These are phyloP conservation scores for Vitellaria paradoxa DNA, from an alignment of 179 eudicot genomes.

Conservation along the genomic window DNA sequence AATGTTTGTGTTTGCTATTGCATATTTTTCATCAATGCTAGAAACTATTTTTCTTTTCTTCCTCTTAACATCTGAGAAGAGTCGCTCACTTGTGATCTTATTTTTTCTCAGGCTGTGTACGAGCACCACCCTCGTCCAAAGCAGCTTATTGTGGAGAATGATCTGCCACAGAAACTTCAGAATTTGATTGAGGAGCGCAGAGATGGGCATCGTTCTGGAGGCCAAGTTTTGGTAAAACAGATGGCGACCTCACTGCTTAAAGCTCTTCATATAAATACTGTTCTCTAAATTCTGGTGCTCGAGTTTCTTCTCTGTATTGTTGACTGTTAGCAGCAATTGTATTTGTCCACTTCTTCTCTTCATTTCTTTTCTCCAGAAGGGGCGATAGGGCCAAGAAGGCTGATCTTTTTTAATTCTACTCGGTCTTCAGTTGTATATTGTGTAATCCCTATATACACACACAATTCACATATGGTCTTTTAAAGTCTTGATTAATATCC, in stretches of 20 bases:
- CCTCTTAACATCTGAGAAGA: neutral
- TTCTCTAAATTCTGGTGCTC: constrained; percentile 42
- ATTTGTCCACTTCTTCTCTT: neutral
- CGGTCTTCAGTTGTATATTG: too few species aligned
- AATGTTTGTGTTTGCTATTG: neutral
- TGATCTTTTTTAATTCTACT: too few species aligned
- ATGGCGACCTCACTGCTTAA: constrained; percentile 98
- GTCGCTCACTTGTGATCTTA: neutral
- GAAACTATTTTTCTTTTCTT: neutral
- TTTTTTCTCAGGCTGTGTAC: constrained; percentile 73
- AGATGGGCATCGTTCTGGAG: constrained; percentile 97
- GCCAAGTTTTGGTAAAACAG: constrained; percentile 98
- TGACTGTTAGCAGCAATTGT: constrained; percentile 12
- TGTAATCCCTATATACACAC: too few species aligned
- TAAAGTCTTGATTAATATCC: too few species aligned
- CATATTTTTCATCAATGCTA: neutral
- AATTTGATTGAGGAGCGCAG: constrained; percentile 94
- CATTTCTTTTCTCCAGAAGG: too few species aligned
- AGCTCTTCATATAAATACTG: constrained; percentile 99
- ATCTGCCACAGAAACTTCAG: constrained; percentile 92
- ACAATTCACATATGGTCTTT: too few species aligned
- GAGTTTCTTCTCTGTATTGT: constrained; percentile 1
- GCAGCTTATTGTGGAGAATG: constrained; percentile 93
- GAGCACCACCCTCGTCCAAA: constrained; percentile 99
- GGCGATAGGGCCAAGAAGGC: too few species aligned